Base-by-base conservation (phyloP, 495 filamentous ascomycete species). In the Entonaema liquescens region DNA sequence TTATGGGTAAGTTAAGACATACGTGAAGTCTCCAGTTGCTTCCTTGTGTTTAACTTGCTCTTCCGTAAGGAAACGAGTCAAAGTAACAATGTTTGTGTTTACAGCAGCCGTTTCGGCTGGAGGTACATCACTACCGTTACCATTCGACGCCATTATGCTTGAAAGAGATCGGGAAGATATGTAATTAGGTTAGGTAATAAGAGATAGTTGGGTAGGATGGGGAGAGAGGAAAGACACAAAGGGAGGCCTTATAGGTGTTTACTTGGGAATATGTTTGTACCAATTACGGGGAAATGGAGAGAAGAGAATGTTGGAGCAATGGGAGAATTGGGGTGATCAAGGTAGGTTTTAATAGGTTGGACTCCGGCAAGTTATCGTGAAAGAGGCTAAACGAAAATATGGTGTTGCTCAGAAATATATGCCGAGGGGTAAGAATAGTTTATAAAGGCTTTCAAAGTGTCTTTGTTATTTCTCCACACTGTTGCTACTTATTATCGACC, bases 1-100 rank as follows among this genome's bases (percentile, higher is more conserved):
- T 29, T 12, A 8, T 28, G 36, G 36, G 9, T 15, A 54, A 44
- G n/a, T 11, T 26, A n/a, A 5, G 11, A 82, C 91, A 47, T 83
- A 96, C 92, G 95, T 99, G 85, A 99, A 99, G 83, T 99, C 95
- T 79, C 95, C 95, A 4, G 95, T 98, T 29, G 95, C 95, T 74
- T 98, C 93, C 68, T 91, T 93, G 80, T 96, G 90, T 78, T 97
- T 97, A 60, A 84, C 81, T 81, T 99, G 95, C 80, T 97, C 92
- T 85, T 99, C 95, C 26, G 93, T 98, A 54, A 99, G 87, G 86
- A 94, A 97, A 66, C 95, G 86, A 25, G 95, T 97, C 73, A 99
- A 89, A 36, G 95, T 98, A 74, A 98, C 85, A 70, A 98, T 98
- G 74, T 98, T 89, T 40, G 92, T 97, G 85, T 99, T 97, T 80